Evolutionary conservation across 805 yeast species (phyloP), one percentile per base, ranked within the genome.

Genomic region (Danielia reshetovae): DNA sequence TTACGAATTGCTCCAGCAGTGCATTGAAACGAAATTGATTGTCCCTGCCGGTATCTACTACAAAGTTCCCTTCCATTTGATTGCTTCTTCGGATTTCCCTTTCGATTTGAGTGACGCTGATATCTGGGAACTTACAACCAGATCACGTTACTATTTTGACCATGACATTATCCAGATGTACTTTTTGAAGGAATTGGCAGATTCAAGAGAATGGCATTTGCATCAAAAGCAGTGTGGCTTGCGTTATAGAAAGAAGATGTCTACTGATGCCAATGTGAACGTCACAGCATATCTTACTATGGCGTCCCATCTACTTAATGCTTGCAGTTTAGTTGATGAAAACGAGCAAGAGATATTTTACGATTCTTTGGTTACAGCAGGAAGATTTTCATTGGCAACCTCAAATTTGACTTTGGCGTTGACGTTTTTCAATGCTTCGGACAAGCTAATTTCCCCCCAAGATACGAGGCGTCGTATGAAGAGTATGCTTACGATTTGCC

Each of bases 41-140:
- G 40, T 45, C 2, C 74, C 77, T 1, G 48, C 60, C 10, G 62
- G 68, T 17, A 52, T 68, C 2, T 65, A 62, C 40, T 71, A 71
- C 46, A 74, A 74, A 42, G 51, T 71, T 15, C 78, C 79, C 7
- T 68, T 71, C 36, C 67, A 66, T 42, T 42, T 65, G 17, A 49
- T 62, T 3, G 49, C 55, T 4, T 40, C 54, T 7, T 47, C 48
- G 6, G 45, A 42, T 4, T 55, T 51, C 26, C 58, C 65, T 1
- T 51, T 57, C 24, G 61, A 57, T 9, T 31, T 68, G 10, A 38
- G 53, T 9, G 58, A 60, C 4, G 32, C 50, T 1, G 54, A 55
- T 17, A 52, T 68, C 5, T 53, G 60, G 45, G 58, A 57, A 6
- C 42, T 73, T 16, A 51, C 74, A 0, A 48, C 55, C 1, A 51